Evolutionary conservation across 192 early-diverging fungal genomes (phyloP), one percentile per base, ranked within the genome.

Genomic region (Coemansia sp.): DNA sequence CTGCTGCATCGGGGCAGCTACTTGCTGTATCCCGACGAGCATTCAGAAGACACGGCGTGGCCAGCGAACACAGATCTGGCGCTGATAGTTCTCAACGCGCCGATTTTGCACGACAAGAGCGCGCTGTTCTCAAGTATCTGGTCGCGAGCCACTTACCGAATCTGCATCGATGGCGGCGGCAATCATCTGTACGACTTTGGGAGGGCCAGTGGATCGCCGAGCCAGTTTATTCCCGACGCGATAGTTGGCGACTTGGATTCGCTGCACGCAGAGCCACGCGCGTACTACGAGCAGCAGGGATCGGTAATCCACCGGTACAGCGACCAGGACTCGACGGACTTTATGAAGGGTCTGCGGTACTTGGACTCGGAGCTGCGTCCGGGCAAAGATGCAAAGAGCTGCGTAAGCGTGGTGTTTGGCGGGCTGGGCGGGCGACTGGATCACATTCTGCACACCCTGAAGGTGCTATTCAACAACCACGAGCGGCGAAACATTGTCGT

Each of bases 201-300:
- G 52, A 54, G 33, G 11, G 43, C 69, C n/a, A 62, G 64, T 4
- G 76, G 74, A 18, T 25, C 51, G 19, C 33, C 55, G 24, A 50
- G 22, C 18, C 24, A 42, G 23, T 56, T 56, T 44, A 54, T 68
- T 12, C 95, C 95, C 27, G 78, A 92, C 62, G 83, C 73, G 29
- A 89, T 98, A 35, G 79, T 83, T 46, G 94, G 94, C 14, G 95
- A 96, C 73, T 63, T 96, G 19, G 94, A 96, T 69, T 96, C 94
- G 19, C 55, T 94, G 14, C 71, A 75, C 14, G 52, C 71, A 33
- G 71, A 82, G 21, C 85, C 89, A 12, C 71, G 70, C 32, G 60
- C 75, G 0, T 92, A 85, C 71, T 98, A 94, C 69, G 51, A 83
- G 59, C 84, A 54, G 9, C 38, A 27, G 2, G 62, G 60, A 16